A percentile compares a stretch with the other conserved stretches of the same genome.
Conservation (phyloP, 108 stramenopile species). For the Discostella stelligeroides region DNA sequence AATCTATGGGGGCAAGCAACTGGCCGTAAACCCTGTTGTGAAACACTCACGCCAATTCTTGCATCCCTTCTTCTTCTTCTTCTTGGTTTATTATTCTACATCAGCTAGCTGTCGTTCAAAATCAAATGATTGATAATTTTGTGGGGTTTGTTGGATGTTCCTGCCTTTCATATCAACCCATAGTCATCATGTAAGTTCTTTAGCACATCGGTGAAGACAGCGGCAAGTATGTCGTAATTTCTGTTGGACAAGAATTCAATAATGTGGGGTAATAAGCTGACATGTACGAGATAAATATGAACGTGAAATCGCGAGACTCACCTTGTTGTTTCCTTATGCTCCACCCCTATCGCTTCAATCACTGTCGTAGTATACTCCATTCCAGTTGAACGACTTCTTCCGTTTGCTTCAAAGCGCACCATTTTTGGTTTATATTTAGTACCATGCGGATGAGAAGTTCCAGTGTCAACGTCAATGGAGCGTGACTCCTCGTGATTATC, state of each 20-base stretch:
- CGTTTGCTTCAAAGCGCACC: conserved; percentile 71
- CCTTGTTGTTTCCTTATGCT: conserved; percentile 91
- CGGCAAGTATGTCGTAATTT: conserved; percentile 88
- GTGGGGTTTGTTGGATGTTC: no score
- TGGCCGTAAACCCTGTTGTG: no score
- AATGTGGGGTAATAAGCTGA: background rate
- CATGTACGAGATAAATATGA: background rate
- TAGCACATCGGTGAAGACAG: conserved; percentile 81
- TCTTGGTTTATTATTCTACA: no score
- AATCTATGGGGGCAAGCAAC: no score
- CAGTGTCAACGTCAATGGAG: conserved; percentile 60
- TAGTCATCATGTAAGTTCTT: conserved; percentile 81
- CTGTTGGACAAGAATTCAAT: conserved; percentile 23
- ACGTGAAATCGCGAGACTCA: conserved; percentile 22
- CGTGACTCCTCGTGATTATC: conserved; percentile 39
- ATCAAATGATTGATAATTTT: no score
- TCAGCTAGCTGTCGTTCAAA: no score
- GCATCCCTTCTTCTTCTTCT: no score
- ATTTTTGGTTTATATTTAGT: conserved; percentile 88
- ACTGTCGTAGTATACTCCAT: conserved; percentile 87
- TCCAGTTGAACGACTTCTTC: conserved; percentile 70
- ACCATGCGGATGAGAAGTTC: conserved; percentile 78
- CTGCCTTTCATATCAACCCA: conserved; percentile 59
- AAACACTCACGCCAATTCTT: no score
- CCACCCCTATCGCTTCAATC: conserved; percentile 87